Base-by-base conservation (phyloP, 176 grass and related monocot genomes). In the Avena atlantica region DNA sequence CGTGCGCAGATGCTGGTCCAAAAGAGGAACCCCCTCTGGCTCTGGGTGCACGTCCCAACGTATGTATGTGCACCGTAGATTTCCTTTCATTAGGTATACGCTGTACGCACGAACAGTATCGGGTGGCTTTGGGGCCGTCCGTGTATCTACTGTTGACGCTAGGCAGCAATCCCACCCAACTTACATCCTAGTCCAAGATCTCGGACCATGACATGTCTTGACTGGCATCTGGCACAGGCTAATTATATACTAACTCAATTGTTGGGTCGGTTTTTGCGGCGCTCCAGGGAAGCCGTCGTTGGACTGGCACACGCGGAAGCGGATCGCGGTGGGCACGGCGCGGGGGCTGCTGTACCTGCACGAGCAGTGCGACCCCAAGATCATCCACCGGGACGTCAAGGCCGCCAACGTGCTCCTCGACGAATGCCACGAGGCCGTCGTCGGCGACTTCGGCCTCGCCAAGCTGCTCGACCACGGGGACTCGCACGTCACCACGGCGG, bases 331-430 rank as follows among this genome's bases (percentile, higher is more conserved):
- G 65, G 93, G 93, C 1, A 64, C 93, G 17, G 93, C 93, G 51
- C 31, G 93, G 4, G 93, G 93, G 0, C 65, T 95, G 74, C 79
- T 92, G 80, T 95, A 95, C 91, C 91, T 95, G 72, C 94, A 95
- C 87, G 94, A 95, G 94, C 94, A 93, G 78, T 95, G 94, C 87
- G 89, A 95, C 82, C 91, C 94, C 2, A 95, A 95, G 87, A 99
- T 99, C 70, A 94, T 99, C 75, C 97, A 99, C 80, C 91, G 97
- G 11, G 97, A 99, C 80, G 95, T 99, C 17, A 99, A 99, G 90
- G 89, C 92, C 1, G 89, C 89, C 24, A 99, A 99, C 82, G 91
- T 95, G 70, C 91, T 95, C 12, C 94, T 95, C 12, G 94, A 95
- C 87, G 91, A 93, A 44, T 70, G 37, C 87, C 84, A 78, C 82